Conservation (phyloP, 179 eudicot genomes). For the Camellia oleifera region DNA sequence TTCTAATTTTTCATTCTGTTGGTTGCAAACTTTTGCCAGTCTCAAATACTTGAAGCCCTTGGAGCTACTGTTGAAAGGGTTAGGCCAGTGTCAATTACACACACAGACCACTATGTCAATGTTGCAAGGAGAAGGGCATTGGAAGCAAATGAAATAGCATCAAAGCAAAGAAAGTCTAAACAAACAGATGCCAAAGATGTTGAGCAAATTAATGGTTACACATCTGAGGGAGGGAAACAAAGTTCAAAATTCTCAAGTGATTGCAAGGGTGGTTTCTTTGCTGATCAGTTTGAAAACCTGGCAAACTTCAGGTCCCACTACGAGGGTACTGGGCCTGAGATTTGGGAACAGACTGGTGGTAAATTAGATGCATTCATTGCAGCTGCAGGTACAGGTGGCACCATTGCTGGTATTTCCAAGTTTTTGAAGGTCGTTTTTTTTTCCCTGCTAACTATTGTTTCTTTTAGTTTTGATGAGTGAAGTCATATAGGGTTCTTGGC, state of each 20-base stretch:
- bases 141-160: constrained; percentile 72
- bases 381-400: constrained; percentile 97
- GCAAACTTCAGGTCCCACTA: constrained; percentile 89
- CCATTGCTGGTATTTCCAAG: constrained; percentile 80
- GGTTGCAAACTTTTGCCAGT: constrained; percentile 34
- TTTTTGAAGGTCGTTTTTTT: constrained; percentile 62
- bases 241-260: constrained; percentile 39
- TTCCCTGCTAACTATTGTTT: background rate
- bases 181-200: constrained; percentile 23
- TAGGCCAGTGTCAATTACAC: constrained; percentile 96
- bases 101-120: constrained; percentile 86
- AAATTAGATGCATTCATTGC: constrained; percentile 83
- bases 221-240: constrained; percentile 25
- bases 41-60: constrained; percentile 92
- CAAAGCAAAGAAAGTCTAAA: constrained; percentile 22
- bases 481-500: background rate
- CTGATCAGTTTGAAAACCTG: constrained; percentile 93
- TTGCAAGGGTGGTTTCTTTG: constrained; percentile 89
- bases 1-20: background rate
- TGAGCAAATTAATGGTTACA: constrained; percentile 31
- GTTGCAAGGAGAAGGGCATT: constrained; percentile 86
- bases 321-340: constrained; percentile 95
- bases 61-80: constrained; percentile 96
- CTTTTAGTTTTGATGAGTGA: background rate
- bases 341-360: constrained; percentile 86